phyloP scores from a whole-genome alignment of 371 early-diverging fungal genomes.

The Neoconidiobolus thromboides region DNA sequence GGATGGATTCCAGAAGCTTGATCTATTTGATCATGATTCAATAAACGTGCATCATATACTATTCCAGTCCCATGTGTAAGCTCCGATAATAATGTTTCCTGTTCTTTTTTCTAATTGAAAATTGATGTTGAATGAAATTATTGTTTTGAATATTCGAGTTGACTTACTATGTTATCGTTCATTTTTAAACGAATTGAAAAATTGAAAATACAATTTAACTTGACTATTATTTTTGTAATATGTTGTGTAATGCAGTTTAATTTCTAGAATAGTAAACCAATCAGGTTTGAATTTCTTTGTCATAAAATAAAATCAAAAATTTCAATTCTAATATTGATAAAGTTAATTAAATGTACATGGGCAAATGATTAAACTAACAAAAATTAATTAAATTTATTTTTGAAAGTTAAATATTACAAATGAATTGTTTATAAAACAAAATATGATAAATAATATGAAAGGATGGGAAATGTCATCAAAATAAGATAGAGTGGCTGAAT shows the following conservation, averaged over 20 bases:
- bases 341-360: too few species aligned
- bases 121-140: neutral
- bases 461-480: neutral
- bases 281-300: too few species aligned
- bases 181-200: neutral
- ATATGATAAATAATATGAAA: neutral
- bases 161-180: neutral
- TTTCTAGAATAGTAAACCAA: too few species aligned
- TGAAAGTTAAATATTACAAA: neutral
- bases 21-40: slow-evolving; percentile 4
- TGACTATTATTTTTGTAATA: too few species aligned
- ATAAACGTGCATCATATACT: slow-evolving; percentile 12
- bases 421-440: neutral
- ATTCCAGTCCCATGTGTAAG: slow-evolving; percentile 8
- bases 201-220: neutral
- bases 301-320: too few species aligned
- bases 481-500: neutral
- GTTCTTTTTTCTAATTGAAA: neutral
- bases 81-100: neutral
- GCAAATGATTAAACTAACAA: neutral
- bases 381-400: neutral
- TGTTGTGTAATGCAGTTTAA: too few species aligned
- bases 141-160: neutral
- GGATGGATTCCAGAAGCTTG: slow-evolving; percentile 21
- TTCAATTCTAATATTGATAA: too few species aligned